Conservation (phyloP, 2,329 filamentous ascomycete genomes). For the Phoma sp. region DNA sequence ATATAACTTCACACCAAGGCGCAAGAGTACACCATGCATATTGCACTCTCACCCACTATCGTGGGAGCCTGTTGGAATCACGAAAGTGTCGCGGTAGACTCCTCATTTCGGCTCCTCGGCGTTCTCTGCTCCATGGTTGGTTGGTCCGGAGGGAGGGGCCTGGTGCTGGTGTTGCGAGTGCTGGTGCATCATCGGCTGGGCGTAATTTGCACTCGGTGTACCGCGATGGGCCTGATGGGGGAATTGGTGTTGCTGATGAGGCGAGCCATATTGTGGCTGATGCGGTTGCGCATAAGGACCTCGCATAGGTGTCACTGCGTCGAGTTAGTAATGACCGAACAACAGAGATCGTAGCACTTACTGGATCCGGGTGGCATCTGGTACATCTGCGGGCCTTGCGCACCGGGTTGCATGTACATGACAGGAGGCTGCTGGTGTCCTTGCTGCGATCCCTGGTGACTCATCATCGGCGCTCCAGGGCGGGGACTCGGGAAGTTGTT, state of each 20-base stretch:
- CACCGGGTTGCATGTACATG: conserved; percentile 76
- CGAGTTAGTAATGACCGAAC: conserved; percentile 16
- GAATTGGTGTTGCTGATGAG: conserved; percentile 49
- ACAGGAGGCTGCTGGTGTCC: conserved; percentile 68
- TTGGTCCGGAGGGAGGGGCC: conserved; percentile 42
- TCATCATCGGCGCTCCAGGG: conserved; percentile 86
- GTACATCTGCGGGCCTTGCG: conserved; percentile 77
- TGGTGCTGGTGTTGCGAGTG: conserved; percentile 49
- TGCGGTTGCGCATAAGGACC: conserved; percentile 48
- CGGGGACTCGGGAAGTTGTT: conserved; percentile 90
- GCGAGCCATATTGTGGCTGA: conserved; percentile 48
- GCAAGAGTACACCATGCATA: conserved; percentile 33
- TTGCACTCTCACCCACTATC: conserved; percentile 6
- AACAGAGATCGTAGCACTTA: conserved; percentile 58
- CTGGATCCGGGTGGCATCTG: conserved; percentile 75
- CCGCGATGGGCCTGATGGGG: conserved; percentile 48
- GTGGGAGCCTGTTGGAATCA: conserved; percentile 11
- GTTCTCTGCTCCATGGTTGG: conserved; percentile 41
- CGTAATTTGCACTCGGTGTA: conserved; percentile 49
- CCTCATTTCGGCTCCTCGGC: conserved; percentile 48
- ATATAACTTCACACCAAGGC: conserved; percentile 37
- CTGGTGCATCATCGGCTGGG: conserved; percentile 51
- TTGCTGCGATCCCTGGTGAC: conserved; percentile 90
- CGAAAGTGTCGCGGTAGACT: conserved; percentile 15
- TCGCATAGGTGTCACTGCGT: conserved; percentile 48